Base-by-base conservation (phyloP, 2,329 filamentous ascomycete genomes). In the Byssochlamys sp. region DNA sequence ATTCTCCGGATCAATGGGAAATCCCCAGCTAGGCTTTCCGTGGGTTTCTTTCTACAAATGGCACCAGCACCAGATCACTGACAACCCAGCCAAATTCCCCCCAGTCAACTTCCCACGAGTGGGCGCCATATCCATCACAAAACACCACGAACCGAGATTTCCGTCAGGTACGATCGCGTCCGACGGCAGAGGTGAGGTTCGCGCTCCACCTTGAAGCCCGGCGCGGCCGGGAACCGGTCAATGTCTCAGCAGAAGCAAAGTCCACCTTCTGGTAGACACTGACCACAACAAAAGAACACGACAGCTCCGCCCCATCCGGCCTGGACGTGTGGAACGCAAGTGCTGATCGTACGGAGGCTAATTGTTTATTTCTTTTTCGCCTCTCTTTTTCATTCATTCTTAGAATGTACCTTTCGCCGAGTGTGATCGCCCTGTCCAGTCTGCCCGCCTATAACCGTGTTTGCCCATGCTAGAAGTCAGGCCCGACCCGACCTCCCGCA, bases 61-160 rank as follows among this genome's bases (percentile, higher is more conserved):
- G n/a, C 39, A 45, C 12, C 1, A 19, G 19, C 19, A 14, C n/a
- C 4, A 45, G 39, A 2, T 2, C 19, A 45, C n/a, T 4, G 19
- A 45, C 6, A 14, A 14, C 19, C 19, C 19, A 19, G 19, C 19
- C 19, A 19, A 19, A 19, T 19, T 19, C 19, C 19, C 19, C 19
- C 19, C 19, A 19, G 19, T 19, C 19, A 19, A 19, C 19, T 19
- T 19, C 19, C 4, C 19, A 7, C 39, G 39, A 45, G n/a, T 45
- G 39, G 35, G 4, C 35, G 35, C 57, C 58, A 56, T 54, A 60
- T 39, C 62, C 62, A 56, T 67, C 60, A 50, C 57, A 62, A 54
- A 58, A 67, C 2, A 58, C 59, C 55, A 63, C 56, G 39, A 67
- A 68, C 9, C 57, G 39, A 45, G 39, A 45, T 45, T 45, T 45